Evolutionary conservation across 306 rosid genomes (phyloP), one percentile per base, ranked within the genome.

Genomic region (Vigna unguiculata): DNA sequence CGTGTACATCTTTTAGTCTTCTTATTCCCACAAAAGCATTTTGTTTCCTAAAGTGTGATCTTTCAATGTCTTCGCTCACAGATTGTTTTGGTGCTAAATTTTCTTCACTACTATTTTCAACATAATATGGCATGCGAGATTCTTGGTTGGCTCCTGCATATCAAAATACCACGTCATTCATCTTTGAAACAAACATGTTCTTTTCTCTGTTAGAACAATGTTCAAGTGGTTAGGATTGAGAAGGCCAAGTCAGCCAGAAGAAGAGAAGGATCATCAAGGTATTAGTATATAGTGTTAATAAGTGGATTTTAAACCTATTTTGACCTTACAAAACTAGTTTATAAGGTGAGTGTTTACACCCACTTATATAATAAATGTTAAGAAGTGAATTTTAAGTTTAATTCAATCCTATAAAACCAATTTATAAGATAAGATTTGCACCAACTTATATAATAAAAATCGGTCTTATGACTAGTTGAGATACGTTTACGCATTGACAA

Each of bases 101-200:
- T 62, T 43, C 86, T 84, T 85, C 78, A 49, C 45, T 16, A 1
- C 20, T 16, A 74, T 76, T 63, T 68, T 89, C 84, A 63, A 71
- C 71, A 52, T 77, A 73, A 67, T 83, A 83, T 28, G 85, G 64
- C n/a, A 40, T 5, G 8, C 1, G 30, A 28, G 78, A 72, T 49
- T 82, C 75, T 67, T 62, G 75, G 70, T 79, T 78, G 80, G 76
- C 58, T 38, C 78, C 89, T 86, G 85, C 75, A 78, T 14, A 55
- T 28, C 24, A 22, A 21, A 77, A 46, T 66, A 19, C 28, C 20
- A 28, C 10, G 9, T 74, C 48, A 17, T 40, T 43, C 36, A 70
- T 5, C 41, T 34, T 64, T 64, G 21, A 41, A 74, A 38, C 53
- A 70, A 32, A 6, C 14, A 38, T 71, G 15, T 14, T 64, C 12